Evolutionary conservation across 1,139 yeast genomes (phyloP).

Genomic region (Pichia sp.): DNA sequence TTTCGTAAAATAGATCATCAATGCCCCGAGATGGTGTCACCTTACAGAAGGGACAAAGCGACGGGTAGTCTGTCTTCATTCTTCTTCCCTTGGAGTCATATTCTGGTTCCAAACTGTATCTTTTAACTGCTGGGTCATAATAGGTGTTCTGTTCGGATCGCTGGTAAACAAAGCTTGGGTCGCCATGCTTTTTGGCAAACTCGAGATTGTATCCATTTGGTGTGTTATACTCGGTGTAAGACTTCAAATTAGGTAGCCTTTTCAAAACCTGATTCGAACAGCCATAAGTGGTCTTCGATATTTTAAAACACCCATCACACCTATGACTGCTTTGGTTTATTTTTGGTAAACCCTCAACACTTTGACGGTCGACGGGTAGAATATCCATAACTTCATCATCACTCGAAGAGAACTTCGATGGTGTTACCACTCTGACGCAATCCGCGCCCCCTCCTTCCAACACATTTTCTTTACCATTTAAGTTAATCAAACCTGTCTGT

Average conservation of each 20-base stretch:
- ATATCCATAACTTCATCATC: too few relatives aligned
- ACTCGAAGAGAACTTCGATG: too few relatives aligned
- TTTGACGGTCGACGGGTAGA: too few relatives aligned
- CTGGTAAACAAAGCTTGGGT: slow-evolving; percentile 2
- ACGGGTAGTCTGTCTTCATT: slow-evolving; percentile 11
- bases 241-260: slow-evolving; percentile 6
- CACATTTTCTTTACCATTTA: too few relatives aligned
- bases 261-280: slow-evolving; percentile 8
- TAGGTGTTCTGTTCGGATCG: slow-evolving; percentile 4
- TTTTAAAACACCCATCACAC: slow-evolving; percentile 10
- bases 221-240: slow-evolving; percentile 9
- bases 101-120: slow-evolving; percentile 3
- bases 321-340: slow-evolving; percentile 3
- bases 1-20: slow-evolving; percentile 12
- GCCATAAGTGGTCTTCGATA: slow-evolving; percentile 9
- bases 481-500: too few relatives aligned
- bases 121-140: slow-evolving; percentile 10
- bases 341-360: slow-evolving; percentile 5
- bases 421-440: too few relatives aligned
- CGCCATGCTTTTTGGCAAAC: slow-evolving; percentile 7
- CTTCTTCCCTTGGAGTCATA: slow-evolving; percentile 7
- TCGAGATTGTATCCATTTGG: slow-evolving; percentile 9
- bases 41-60: slow-evolving; percentile 13
- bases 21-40: slow-evolving; percentile 1
- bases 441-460: too few relatives aligned